Conservation (phyloP, 2,329 filamentous ascomycete species). For the Xylaria polymorpha region DNA sequence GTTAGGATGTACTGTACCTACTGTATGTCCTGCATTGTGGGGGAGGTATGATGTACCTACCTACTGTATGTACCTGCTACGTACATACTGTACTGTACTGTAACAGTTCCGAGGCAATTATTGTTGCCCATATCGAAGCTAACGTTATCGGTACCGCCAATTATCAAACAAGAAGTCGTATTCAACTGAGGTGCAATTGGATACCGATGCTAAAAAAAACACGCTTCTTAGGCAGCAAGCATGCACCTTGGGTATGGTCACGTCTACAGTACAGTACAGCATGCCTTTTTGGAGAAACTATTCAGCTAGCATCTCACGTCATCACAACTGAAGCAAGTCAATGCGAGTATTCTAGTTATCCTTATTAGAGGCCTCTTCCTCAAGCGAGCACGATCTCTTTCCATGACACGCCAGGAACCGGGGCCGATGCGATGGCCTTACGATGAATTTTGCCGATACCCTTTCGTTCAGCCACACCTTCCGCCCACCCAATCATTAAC, state of each 20-base stretch:
- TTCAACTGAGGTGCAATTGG: no score
- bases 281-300: neutral
- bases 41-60: neutral
- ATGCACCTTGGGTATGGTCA: neutral
- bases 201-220: neutral
- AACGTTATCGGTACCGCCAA: neutral
- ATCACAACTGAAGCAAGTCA: neutral
- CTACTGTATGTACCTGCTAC: no score
- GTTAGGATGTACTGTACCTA: no score
- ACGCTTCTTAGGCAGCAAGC: neutral
- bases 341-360: conserved; percentile 10
- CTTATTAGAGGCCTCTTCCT: neutral
- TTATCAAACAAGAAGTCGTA: no score
- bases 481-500: conserved; percentile 36
- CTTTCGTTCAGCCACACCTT: conserved; percentile 39
- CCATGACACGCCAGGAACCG: conserved; percentile 32
- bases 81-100: neutral
- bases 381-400: conserved; percentile 38
- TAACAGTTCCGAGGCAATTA: neutral
- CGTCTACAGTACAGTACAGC: neutral
- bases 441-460: conserved; percentile 40
- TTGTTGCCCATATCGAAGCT: neutral
- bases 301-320: conserved; percentile 15
- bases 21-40: neutral
- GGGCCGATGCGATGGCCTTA: conserved; percentile 26